Base-by-base conservation (phyloP, 2,329 filamentous ascomycete genomes). In the Septoria petroselini region DNA sequence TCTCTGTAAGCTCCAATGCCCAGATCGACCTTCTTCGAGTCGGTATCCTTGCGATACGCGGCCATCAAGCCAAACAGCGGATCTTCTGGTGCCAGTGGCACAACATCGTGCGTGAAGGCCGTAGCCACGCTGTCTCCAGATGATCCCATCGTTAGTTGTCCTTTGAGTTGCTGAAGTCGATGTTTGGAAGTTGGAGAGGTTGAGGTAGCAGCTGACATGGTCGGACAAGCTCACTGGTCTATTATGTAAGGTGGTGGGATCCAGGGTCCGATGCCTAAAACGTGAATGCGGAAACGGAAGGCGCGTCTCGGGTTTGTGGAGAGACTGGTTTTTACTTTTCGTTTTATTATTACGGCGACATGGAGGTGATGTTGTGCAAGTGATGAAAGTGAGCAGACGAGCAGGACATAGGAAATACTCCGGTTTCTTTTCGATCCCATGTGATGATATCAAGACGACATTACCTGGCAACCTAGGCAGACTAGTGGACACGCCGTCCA, bases 1-100 rank as follows among this genome's bases (percentile, higher is more conserved):
- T 95, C 93, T 68, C 93, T 81, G 74, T 98, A 98, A 52, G 93
- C 93, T 62, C 93, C 93, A 74, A 97, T 81, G 68, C 93, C 91
- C 72, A 98, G 73, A 73, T 98, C 93, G 59, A 98, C 86, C 76
- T 98, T 98, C 71, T 88, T 82, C 50, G 78, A 70, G 49, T 75
- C 78, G 14, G 80, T 73, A 67, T 98, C 93, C 56, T 86, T 86
- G 65, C 83, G 83, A 77, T 85, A 98, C 54, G 88, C 90, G 57
- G 86, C 82, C 81, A 91, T 90, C 64, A 98, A 76, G 50, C 91
- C 91, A 68, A 98, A 98, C 68, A 98, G 82, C 58, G 91, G 84
- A 73, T 98, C 93, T 71, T 95, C 91, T 40, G 93, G 91, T 54
- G 93, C 93, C 39, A 62, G 62, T 30, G 61, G 59, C 17, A 61